Percentiles rank a stretch among this genome's conserved stretches.
Evolutionary conservation across 2,329 filamentous ascomycete species (phyloP).

Genomic region (Microcyclosporella mali): DNA sequence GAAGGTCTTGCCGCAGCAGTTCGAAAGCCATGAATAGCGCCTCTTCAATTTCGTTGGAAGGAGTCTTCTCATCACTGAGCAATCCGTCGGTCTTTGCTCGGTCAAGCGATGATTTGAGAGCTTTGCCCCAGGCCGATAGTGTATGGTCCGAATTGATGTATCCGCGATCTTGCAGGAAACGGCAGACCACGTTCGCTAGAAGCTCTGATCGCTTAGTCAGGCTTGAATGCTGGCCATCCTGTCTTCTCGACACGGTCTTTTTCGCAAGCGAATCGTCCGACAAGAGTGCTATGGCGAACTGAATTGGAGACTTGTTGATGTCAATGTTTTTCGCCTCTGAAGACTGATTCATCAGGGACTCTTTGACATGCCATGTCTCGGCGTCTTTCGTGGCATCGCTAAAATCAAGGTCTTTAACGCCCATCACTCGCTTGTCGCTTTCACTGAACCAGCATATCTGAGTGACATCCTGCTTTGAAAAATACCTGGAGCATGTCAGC

Average conservation of each 20-base stretch:
- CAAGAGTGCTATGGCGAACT: conserved; percentile 52
- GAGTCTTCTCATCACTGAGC: conserved; percentile 50
- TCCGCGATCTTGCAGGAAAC: conserved; percentile 80
- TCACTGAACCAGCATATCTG: conserved; percentile 80
- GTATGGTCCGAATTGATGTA: conserved; percentile 76
- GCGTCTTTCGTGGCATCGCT: conserved; percentile 25
- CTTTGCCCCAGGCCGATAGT: conserved; percentile 77
- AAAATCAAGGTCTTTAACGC: conserved; percentile 19
- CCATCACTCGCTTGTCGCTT: conserved; percentile 50
- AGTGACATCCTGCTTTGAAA: conserved; percentile 70
- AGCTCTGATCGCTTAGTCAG: conserved; percentile 60
- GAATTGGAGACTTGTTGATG: conserved; percentile 37
- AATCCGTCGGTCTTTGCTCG: conserved; percentile 18
- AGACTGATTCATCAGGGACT: conserved; percentile 15
- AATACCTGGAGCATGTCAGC: conserved; percentile 49
- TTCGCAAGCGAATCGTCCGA: conserved; percentile 63
- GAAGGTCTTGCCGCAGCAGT: conserved; percentile 68
- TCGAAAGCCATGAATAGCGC: conserved; percentile 78
- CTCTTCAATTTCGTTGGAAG: conserved; percentile 59
- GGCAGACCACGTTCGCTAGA: conserved; percentile 70
- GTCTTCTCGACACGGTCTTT: conserved; percentile 54
- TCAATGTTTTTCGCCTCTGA: conserved; percentile 14
- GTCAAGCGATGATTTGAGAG: conserved; percentile 55
- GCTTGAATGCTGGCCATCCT: conserved; percentile 39
- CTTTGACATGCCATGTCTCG: conserved; percentile 67